Conservation (phyloP, 2,329 filamentous ascomycete species). For the Passalora sequoiae region DNA sequence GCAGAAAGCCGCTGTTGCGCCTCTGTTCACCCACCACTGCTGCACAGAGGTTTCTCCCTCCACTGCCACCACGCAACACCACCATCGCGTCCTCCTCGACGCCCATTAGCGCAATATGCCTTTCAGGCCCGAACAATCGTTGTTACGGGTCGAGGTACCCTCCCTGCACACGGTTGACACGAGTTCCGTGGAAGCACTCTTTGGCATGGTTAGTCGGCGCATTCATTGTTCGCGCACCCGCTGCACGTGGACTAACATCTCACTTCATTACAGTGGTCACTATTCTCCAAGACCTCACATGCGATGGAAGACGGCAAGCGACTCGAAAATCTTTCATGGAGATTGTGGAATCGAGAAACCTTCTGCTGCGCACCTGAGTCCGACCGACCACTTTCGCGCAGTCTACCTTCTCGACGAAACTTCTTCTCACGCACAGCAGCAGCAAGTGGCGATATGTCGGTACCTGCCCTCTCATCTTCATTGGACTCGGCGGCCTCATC, state of each 20-base stretch:
- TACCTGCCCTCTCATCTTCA: slow-evolving; percentile 45
- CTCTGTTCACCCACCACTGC: slow-evolving; percentile 3
- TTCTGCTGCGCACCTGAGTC: slow-evolving; percentile 72
- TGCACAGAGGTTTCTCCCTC: not conserved
- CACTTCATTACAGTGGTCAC: slow-evolving; percentile 45
- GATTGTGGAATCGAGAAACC: slow-evolving; percentile 88
- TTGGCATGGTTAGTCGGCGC: slow-evolving; percentile 64
- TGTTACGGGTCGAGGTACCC: slow-evolving; percentile 84
- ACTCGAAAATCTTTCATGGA: slow-evolving; percentile 92
- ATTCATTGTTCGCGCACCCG: too few relatives aligned
- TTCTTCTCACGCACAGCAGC: slow-evolving; percentile 12
- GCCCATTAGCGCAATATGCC: slow-evolving; percentile 58
- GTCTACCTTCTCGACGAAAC: slow-evolving; percentile 17
- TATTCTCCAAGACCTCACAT: slow-evolving; percentile 90
- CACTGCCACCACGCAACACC: slow-evolving; percentile 2
- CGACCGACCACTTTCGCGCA: slow-evolving; percentile 23
- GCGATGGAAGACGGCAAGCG: slow-evolving; percentile 88
- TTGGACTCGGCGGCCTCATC: slow-evolving; percentile 42
- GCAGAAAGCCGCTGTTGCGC: slow-evolving; percentile 2
- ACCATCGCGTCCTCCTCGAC: slow-evolving; percentile 9
- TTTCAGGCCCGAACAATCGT: slow-evolving; percentile 73
- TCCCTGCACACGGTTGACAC: slow-evolving; percentile 95
- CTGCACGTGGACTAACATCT: slow-evolving; percentile 11
- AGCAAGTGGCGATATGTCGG: slow-evolving; percentile 17
- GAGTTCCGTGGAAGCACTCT: slow-evolving; percentile 83